These are phyloP conservation scores for Naumovozyma baii DNA, from an alignment of 805 yeast species.

Conservation along the genomic window DNA sequence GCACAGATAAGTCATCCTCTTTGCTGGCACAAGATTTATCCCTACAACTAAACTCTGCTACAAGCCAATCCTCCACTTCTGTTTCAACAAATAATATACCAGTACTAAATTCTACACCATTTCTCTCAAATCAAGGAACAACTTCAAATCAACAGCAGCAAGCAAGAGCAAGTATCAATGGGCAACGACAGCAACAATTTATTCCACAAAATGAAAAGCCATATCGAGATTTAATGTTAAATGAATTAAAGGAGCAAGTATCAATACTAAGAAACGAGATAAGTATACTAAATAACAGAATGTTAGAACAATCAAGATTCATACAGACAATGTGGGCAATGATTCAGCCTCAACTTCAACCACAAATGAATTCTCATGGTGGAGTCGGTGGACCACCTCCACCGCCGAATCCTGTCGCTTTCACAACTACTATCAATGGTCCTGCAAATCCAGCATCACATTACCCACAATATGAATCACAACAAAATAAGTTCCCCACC, in stretches of 20 bases:
- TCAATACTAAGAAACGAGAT: conserved; percentile 1
- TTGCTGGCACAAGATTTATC: background rate
- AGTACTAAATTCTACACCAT: background rate
- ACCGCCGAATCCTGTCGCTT: background rate
- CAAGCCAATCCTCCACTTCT: background rate
- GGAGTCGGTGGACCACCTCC: background rate
- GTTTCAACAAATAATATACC: background rate
- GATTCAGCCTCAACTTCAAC: background rate
- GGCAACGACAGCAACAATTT: conserved; percentile 1
- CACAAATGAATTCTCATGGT: background rate
- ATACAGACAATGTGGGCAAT: conserved; percentile 1
- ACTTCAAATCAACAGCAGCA: background rate
- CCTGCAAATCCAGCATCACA: background rate
- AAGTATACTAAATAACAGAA: background rate
- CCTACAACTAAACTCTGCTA: background rate
- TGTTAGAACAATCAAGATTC: conserved; percentile 4
- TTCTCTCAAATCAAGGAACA: background rate
- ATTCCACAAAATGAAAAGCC: conserved; percentile 2
- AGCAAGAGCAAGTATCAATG: background rate
- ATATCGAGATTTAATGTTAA: conserved; percentile 6
- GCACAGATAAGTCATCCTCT: background rate
- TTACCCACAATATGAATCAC: background rate
- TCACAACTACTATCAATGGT: background rate
- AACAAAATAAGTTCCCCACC: background rate
- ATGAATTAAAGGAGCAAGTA: conserved; percentile 9